Base-by-base conservation (phyloP, 371 early-diverging fungal genomes). In the Basidiobolus heterosporus region DNA sequence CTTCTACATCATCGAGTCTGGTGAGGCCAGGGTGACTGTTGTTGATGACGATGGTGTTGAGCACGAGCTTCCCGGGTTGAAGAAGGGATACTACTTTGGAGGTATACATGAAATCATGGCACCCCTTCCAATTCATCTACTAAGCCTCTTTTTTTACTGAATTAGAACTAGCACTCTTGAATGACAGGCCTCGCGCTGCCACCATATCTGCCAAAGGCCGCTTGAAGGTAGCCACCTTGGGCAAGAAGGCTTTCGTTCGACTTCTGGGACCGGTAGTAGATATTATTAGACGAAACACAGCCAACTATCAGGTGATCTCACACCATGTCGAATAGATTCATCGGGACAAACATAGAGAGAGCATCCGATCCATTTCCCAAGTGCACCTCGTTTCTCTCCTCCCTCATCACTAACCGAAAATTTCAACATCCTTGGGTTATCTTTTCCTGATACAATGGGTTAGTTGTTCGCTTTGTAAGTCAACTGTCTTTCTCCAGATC, bases 81-180 rank as follows among this genome's bases (percentile, higher is more conserved):
- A 70, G 37, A 82, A 85, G 61, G 97, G 97, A 24, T 83, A 80
- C 41, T 96, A 96, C 57, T 96, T 96, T 75, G 97, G 97, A 67
- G 90, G 88, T 85, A 65, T 54, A 50, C 45, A 36, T n/a, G 30
- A 9, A 30, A 21, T 38, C n/a, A 0, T 41, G 13, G 15, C 41
- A 44, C 36, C n/a, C 8, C 38, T 16, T 43, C 24, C 3, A 35
- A 15, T 20, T 30, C 30, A 30, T 30, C 5, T 43, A 14, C 21
- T 23, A 30, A 41, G 15, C 37, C 35, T 3, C 44, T 41, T 39
- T 45, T 41, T 38, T 19, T 13, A 5, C 18, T 36, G 41, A 16
- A 44, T 35, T 59, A 75, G 97, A 96, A 66, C 70, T 96, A 43
- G 91, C 95, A 2, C 66, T 96, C 20, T 62, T 96, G 11, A 86